These are phyloP conservation scores for Ganoderma lingzhi DNA, from an alignment of 1,284 basidiomycete genomes.

Conservation along the genomic window DNA sequence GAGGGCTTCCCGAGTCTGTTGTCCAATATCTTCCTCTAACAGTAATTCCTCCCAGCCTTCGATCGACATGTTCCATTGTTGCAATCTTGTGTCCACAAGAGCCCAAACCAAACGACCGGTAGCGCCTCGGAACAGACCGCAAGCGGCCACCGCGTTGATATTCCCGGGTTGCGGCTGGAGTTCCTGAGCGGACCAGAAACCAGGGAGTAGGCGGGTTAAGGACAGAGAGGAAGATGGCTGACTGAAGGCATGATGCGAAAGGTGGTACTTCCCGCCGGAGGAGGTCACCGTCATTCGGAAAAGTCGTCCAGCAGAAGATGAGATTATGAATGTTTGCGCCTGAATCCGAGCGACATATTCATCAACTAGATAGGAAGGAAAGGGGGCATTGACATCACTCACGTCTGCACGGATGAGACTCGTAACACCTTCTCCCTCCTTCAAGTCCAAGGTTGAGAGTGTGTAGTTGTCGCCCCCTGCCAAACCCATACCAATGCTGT, in stretches of 20 bases:
- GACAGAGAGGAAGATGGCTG: conserved; percentile 61
- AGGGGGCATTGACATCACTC: conserved; percentile 38
- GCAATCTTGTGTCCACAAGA: conserved; percentile 69
- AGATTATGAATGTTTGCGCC: conserved; percentile 72
- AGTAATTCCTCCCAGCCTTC: conserved; percentile 74
- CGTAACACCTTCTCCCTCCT: conserved; percentile 67
- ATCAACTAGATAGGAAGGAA: not conserved
- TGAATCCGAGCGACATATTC: conserved; percentile 35
- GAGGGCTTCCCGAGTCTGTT: conserved; percentile 51
- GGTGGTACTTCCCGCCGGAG: conserved; percentile 70
- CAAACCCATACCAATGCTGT: conserved; percentile 80
- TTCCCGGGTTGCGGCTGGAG: conserved; percentile 56
- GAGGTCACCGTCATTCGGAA: conserved; percentile 72
- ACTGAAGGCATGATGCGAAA: conserved; percentile 64
- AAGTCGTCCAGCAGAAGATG: conserved; percentile 71
- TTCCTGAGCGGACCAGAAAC: conserved; percentile 53
- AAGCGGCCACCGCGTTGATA: conserved; percentile 65
- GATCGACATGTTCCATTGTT: conserved; percentile 69
- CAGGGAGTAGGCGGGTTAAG: conserved; percentile 66
- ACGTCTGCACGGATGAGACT: conserved; percentile 72
- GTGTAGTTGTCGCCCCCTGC: conserved; percentile 80
- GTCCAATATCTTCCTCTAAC: conserved; percentile 60
- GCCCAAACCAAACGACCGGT: conserved; percentile 66
- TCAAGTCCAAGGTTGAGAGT: conserved; percentile 58
- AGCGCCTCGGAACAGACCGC: conserved; percentile 44